These are phyloP conservation scores for Saccharomycopsis synnaedendra DNA, from an alignment of 805 yeast species.

Conservation along the genomic window DNA sequence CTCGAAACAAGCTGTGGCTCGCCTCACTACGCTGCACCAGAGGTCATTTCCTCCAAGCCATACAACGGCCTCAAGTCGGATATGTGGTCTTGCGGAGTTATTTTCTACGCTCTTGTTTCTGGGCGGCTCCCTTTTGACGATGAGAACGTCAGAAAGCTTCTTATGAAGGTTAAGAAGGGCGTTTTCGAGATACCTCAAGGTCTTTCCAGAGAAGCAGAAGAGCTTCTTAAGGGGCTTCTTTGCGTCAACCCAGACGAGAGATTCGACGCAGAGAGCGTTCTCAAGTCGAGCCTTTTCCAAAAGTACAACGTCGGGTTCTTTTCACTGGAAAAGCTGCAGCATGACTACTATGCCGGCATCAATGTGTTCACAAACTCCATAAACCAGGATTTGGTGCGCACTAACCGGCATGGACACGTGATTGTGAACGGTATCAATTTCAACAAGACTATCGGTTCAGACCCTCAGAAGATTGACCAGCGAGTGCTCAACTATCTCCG, in stretches of 20 bases:
- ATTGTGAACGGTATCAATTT: conserved; percentile 15
- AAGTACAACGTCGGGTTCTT: conserved; percentile 13
- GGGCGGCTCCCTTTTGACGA: conserved; percentile 82
- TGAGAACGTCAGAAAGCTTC: conserved; percentile 58
- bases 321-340: conserved; percentile 7
- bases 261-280: conserved; percentile 54
- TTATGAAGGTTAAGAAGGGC: conserved; percentile 70
- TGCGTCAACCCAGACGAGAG: conserved; percentile 63
- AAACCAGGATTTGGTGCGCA: conserved; percentile 13
- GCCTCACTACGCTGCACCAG: conserved; percentile 86
- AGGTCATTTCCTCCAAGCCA: conserved; percentile 65
- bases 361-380: conserved; percentile 16
- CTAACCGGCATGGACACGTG: conserved; percentile 10
- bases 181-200: conserved; percentile 59
- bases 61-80: conserved; percentile 82
- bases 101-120: conserved; percentile 64
- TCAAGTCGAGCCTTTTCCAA: conserved; percentile 21
- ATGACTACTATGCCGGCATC: conserved; percentile 10
- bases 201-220: conserved; percentile 53
- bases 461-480: conserved; percentile 4
- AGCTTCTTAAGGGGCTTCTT: conserved; percentile 53
- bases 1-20: conserved; percentile 79
- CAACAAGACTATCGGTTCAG: conserved; percentile 4
- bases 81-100: conserved; percentile 84
- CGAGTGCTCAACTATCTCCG: conserved; percentile 8